Base-by-base conservation (phyloP, 2,329 filamentous ascomycete species). In the Didymella glomerata region DNA sequence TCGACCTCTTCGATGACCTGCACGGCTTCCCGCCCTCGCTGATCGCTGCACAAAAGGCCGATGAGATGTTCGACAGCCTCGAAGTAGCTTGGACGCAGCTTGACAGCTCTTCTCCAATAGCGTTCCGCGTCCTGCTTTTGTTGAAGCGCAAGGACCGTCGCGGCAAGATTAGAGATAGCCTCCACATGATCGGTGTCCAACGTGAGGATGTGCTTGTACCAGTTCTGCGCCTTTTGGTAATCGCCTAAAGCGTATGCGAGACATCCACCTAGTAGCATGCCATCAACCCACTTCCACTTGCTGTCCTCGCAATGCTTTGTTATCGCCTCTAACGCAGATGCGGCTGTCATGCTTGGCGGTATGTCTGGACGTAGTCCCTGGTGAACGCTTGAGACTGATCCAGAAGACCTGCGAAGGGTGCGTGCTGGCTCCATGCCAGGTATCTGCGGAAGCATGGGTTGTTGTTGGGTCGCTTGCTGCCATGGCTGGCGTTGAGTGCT, bases 61-160 rank as follows among this genome's bases (percentile, higher is more conserved):
- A 98, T 91, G 1, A 99, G 84, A 80, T 98, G 93, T 75, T 99
- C 95, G 2, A 95, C 92, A 8, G 95, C 93, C 79, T 99, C 95
- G 57, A 99, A 90, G 77, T 96, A 96, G 72, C 88, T 90, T 0
- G 95, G 95, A 9, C 91, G 88, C 57, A 91, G 81, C 71, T 88
- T 90, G 25, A 98, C 88, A n/a, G 93, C 93, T 61, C 86, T 87
- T 64, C 90, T 82, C 95, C 95, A 99, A 71, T 93, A 86, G 57
- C 88, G 84, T 73, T 97, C 90, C 7, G 95, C 95, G 71, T 98
- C 94, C 47, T 90, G 85, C 58, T 90, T 90, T 59, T 90, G 88
- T 61, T 92, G 88, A 10, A 98, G 84, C 57, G 93, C 93, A 66
- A 97, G 88, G 24, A 97, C 81, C 1, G 94, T 93, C 22, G 94